These are phyloP conservation scores for Paracamarosporium sp. DNA, from an alignment of 2,329 filamentous ascomycete species.

Conservation along the genomic window DNA sequence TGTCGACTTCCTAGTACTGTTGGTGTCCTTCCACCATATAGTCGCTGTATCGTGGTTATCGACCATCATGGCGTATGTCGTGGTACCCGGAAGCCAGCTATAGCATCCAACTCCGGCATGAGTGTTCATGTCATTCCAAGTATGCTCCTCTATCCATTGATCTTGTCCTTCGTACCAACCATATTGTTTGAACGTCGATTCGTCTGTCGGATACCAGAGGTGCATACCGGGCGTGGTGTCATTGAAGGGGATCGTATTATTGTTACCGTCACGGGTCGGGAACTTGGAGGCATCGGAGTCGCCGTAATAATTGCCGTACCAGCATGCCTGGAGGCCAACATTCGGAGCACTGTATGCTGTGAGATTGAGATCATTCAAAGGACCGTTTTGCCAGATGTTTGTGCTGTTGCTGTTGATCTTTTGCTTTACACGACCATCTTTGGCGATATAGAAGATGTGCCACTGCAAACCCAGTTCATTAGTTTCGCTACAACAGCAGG, in stretches of 20 bases:
- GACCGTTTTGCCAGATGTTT: constrained; percentile 50
- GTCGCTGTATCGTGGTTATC: constrained; percentile 47
- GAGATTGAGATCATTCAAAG: constrained; percentile 73
- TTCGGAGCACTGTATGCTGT: constrained; percentile 91
- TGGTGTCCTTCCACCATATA: constrained; percentile 54
- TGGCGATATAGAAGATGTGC: constrained; percentile 52
- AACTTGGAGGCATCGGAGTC: constrained; percentile 48
- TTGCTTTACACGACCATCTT: constrained; percentile 48
- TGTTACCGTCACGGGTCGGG: constrained; percentile 36
- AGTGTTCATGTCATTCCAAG: constrained; percentile 49
- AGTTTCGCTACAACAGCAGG: background rate
- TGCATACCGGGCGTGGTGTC: constrained; percentile 48
- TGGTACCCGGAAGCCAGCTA: constrained; percentile 48
- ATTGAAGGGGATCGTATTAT: constrained; percentile 33
- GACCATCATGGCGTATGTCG: constrained; percentile 53
- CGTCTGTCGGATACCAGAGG: constrained; percentile 51
- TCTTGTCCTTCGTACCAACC: constrained; percentile 49
- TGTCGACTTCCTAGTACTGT: constrained; percentile 36
- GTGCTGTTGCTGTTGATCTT: constrained; percentile 46
- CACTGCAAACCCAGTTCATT: constrained; percentile 25
- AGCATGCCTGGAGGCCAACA: constrained; percentile 80
- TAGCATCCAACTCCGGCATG: constrained; percentile 55
- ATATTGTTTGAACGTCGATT: constrained; percentile 49
- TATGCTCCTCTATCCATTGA: constrained; percentile 46
- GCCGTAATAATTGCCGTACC: constrained; percentile 72